Evolutionary conservation across 1,139 yeast genomes (phyloP), one percentile per base, ranked within the genome.

Genomic region (Nematodospora anomalae): DNA sequence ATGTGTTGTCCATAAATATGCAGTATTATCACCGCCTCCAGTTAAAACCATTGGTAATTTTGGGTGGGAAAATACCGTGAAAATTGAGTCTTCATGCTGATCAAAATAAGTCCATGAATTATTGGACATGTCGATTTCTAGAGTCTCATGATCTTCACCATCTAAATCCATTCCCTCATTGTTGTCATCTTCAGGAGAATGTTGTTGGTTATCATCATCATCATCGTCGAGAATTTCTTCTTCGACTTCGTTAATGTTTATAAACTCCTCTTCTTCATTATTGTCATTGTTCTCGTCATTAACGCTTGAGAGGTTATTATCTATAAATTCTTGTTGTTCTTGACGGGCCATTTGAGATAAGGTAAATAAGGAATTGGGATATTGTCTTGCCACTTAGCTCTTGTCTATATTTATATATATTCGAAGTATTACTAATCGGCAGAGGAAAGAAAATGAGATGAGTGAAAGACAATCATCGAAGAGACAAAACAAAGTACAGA

Each of bases 1-100:
- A 58, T 88, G 94, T 3, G 95, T 83, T 5, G 96, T 87, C 97
- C 97, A 92, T 51, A 92, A 58, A 59, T 79, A 87, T 1, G 92
- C 97, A 26, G 79, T 70, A 57, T 92, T 83, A 59, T 92, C 99
- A 35, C 97, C 97, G 32, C 97, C 97, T 11, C 95, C 83, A 13
- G 85, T 78, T 4, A 82, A 86, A 40, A 87, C 76, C 68, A 71
- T 59, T 14, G 96, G 96, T 44, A 88, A 69, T 11, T 73, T 71
- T 28, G 97, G 97, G 57, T 89, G 97, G 14, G 79, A 67, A 40
- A 84, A 78, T 12, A 92, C 72, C 16, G 85, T 73, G 60, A 86
- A 92, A 9, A 92, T 77, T 3, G 95, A 83, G 58, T 89, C 96
- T 38, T 76, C 73, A 57, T 92, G 98, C 51, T 77, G 75, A 57